phyloP scores from a whole-genome alignment of 306 rosid genomes.

The Glycine tomentella region DNA sequence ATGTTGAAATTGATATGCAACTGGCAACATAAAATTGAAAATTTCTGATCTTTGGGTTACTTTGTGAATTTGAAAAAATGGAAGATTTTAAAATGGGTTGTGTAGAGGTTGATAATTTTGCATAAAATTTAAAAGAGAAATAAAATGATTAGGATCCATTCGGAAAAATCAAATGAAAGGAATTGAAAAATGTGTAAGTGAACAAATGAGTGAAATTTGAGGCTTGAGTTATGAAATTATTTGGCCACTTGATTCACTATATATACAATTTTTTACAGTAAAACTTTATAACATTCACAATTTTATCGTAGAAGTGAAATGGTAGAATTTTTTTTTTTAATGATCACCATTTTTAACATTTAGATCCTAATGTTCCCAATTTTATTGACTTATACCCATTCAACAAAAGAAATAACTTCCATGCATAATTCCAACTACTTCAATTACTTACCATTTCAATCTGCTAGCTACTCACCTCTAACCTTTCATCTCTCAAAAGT shows the following conservation, averaged over 20 bases:
- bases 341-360: neutral
- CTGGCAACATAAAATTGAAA: too few relatives aligned
- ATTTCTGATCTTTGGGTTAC: too few relatives aligned
- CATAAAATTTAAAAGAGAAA: too few relatives aligned
- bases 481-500: neutral
- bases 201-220: neutral
- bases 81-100: too few relatives aligned
- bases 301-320: neutral
- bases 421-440: neutral
- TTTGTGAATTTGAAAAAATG: too few relatives aligned
- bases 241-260: neutral
- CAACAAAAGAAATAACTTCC: neutral
- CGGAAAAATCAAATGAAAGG: too few relatives aligned
- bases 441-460: neutral
- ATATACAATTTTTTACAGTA: neutral
- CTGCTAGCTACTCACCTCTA: neutral
- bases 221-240: neutral
- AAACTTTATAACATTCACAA: neutral
- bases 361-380: neutral
- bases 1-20: too few relatives aligned
- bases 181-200: neutral
- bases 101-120: too few relatives aligned
- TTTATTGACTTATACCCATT: neutral
- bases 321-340: neutral
- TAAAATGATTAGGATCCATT: too few relatives aligned